Base-by-base conservation (phyloP, 768 basidiomycete species). In the Paxillus involutus region DNA sequence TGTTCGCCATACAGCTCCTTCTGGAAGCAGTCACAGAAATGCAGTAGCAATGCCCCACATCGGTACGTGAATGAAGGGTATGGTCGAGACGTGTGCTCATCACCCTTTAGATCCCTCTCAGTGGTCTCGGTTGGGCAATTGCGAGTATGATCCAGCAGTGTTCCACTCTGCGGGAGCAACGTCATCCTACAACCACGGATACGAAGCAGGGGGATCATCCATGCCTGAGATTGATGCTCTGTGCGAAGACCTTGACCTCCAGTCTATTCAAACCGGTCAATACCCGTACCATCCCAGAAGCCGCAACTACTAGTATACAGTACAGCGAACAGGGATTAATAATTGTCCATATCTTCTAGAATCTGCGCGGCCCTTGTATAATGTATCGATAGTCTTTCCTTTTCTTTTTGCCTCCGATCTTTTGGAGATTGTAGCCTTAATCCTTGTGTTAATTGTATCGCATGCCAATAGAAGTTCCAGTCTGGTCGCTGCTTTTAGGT, bases 401-500 rank as follows among this genome's bases (percentile, higher is more conserved):
- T 21, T 6, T 2, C 16, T 14, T 4, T 33, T 2, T 39, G 12
- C 0, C 10, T 35, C 12, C 5, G 10, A 13, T 35, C 44, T 47
- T 21, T 58, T 16, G 19, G 36, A 32, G 3, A 2, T 24, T 62
- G 57, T 63, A 63, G 44, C 52, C n/a, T 36, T 40, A 47, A 10
- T 14, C 11, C 6, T 19, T 40, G 17, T 40, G 19, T 19, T 40
- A n/a, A 2, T 13, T 6, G 35, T 40, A 2, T 19, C 17, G 39
- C 8, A 40, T 40, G 6, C 26, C 0, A 40, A 40, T 35, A 14
- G 35, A 12, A 13, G 11, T 12, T 12, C 32, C 16, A 16, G 4
- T 40, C 39, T 2, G 39, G n/a, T 40, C 17, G 10, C 39, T 19
- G 7, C 3, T 3, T 12, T 9, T 40, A 40, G 6, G 17, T 19